These are phyloP conservation scores for Gryganskiella cystojenkinii DNA, from an alignment of 192 early-diverging fungal genomes.

Conservation along the genomic window DNA sequence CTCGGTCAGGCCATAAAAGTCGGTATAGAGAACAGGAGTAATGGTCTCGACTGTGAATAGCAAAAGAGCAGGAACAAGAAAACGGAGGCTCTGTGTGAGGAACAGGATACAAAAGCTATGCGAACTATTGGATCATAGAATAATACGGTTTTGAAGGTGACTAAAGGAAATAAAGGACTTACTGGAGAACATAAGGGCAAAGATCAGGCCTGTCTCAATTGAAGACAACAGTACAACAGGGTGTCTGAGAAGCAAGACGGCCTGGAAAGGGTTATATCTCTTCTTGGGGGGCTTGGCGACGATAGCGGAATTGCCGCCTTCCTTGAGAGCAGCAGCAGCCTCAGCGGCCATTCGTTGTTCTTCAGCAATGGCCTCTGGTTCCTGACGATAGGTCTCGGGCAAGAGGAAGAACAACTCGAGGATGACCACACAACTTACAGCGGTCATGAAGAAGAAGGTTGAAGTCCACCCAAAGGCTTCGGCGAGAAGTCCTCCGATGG, in stretches of 20 bases:
- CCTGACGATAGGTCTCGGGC: constrained; percentile 57
- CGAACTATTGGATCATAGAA: background rate
- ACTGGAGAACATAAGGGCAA: constrained; percentile 64
- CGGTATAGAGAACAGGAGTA: constrained; percentile 23
- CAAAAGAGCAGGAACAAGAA: background rate
- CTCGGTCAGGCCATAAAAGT: constrained; percentile 23
- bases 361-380: constrained; percentile 13
- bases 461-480: constrained; percentile 52
- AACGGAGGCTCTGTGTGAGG: too few species aligned
- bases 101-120: too few species aligned
- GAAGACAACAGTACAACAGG: constrained; percentile 52
- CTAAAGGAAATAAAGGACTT: background rate
- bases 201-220: constrained; percentile 52
- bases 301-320: background rate
- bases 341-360: constrained; percentile 7
- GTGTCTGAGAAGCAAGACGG: constrained; percentile 50
- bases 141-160: background rate
- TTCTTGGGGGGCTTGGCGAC: background rate
- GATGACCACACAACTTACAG: constrained; percentile 40
- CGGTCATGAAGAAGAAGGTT: constrained; percentile 60
- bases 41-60: constrained; percentile 28
- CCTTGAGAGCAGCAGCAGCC: background rate
- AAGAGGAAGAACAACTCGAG: constrained; percentile 52
- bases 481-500: constrained; percentile 60
- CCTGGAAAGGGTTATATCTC: constrained; percentile 50